Evolutionary conservation across 2,329 filamentous ascomycete species (phyloP), one percentile per base, ranked within the genome.

Genomic region (Teratosphaeriaceae sp.): DNA sequence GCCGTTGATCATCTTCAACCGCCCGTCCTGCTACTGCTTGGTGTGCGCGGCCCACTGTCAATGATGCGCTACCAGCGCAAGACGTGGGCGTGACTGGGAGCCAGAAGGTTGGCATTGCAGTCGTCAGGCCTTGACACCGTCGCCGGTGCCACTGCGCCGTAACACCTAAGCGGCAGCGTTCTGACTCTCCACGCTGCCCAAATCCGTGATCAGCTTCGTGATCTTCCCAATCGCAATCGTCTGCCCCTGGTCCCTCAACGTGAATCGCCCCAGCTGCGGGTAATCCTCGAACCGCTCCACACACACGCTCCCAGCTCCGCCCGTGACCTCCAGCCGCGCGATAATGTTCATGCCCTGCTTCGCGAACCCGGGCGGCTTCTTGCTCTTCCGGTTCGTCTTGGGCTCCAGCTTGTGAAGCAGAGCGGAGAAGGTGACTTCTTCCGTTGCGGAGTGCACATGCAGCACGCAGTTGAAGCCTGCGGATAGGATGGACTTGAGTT

Each of bases 191-290:
- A 45, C 45, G 12, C 46, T 46, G 24, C 46, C 33, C 21, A 47
- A 44, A 49, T 74, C 68, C 3, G 67, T 71, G 55, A 85, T 79
- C 48, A 98, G 78, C 76, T 89, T 96, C 47, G 88, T 96, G 65
- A 98, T 94, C 79, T 98, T 98, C 61, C 92, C 92, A 71, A 98
- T 98, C 44, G 92, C 92, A 72, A 98, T 96, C 0, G 92, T 98
- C 85, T 97, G 90, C 58, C 92, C 92, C 82, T 97, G 61, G 42
- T 62, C 88, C 76, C 88, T 76, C 42, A 94, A 75, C 15, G 88
- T 94, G 67, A 94, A 94, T 33, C 88, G 82, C 59, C 88, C 88
- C 67, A 95, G 78, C 68, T 97, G 92, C 47, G 89, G 83, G 68
- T 97, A 96, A 63, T 97, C 90, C 62, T 96, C 89, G 57, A 96